Base-by-base conservation (phyloP, 2,329 filamentous ascomycete genomes). In the Dactylellina parvicollis region DNA sequence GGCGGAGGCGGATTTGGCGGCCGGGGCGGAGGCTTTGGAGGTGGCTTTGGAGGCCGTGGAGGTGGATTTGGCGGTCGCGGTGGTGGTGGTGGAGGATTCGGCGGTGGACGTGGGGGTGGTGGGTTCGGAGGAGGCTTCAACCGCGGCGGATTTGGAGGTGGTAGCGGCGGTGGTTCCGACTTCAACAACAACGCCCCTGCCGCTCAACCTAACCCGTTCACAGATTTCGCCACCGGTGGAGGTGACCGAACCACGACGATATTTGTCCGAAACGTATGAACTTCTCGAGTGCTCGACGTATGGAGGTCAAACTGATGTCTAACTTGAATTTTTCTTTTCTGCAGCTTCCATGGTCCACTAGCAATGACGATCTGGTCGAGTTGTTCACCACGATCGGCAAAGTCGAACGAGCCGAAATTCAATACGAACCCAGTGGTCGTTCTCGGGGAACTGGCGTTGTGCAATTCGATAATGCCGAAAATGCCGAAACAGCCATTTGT, bases 301-400 rank as follows among this genome's bases (percentile, higher is more conserved):
- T 79, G 22, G 30, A 34, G 34, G 30, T 59, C 67, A 44, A 76
- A 79, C 75, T 78, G 14, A 34, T 54, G 49, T 42, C 78, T 82
- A 75, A 81, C 71, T 52, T 8, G 14, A 38, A 22, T 12, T 38
- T 16, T 16, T 44, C 30, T 26, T 34, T 46, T 22, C 54, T 50
- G 67, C 78, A 96, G 93, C 87, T 99, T 75, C 95, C 95, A 10
- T 99, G 95, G 95, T 98, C 95, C 26, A 99, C 95, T 14, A 97
- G 93, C 84, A 98, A 99, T 80, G 95, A 99, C 75, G 95, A 99
- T 81, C 85, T 99, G 24, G 88, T 98, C 66, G 95, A 99, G 80
- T 86, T 99, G 18, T 99, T 99, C 84, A 93, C 91, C 16, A 99
- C 95, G 9, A 99, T 99, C 79, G 95, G 95, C 76, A 96, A 96